Conservation (phyloP, 768 basidiomycete species). For the Dentipellis sp. region DNA sequence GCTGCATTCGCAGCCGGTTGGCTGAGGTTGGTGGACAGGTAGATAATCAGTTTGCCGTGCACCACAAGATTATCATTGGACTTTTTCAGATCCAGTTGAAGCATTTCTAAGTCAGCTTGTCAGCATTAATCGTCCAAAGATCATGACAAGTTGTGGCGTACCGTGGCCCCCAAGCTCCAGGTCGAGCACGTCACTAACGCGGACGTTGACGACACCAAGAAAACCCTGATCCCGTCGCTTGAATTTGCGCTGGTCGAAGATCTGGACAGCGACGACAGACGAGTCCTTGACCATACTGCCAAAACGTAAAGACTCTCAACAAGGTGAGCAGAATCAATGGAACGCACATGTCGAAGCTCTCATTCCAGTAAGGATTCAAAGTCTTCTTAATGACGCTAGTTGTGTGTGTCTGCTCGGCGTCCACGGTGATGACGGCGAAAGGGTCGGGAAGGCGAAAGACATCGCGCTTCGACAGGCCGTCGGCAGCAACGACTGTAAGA, state of each 20-base stretch:
- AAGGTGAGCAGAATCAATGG: background rate
- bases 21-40: constrained; percentile 85
- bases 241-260: constrained; percentile 99
- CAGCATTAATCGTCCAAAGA: background rate
- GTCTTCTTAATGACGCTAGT: constrained; percentile 97
- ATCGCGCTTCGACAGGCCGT: constrained; percentile 88
- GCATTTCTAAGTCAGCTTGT: constrained; percentile 52
- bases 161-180: constrained; percentile 90
- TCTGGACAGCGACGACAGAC: constrained; percentile 96
- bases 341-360: constrained; percentile 92
- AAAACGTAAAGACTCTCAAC: constrained; percentile 5
- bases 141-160: constrained; percentile 26
- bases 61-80: constrained; percentile 99
- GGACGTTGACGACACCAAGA: constrained; percentile 93
- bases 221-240: constrained; percentile 98
- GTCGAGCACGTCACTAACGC: constrained; percentile 85
- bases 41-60: constrained; percentile 95
- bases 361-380: constrained; percentile 94
- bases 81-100: constrained; percentile 94
- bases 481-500: constrained; percentile 87
- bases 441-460: constrained; percentile 96
- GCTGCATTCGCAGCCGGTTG: constrained; percentile 82
- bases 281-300: constrained; percentile 89
- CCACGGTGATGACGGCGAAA: constrained; percentile 96
- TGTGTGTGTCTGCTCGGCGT: constrained; percentile 94